Evolutionary conservation across 345 rosid genomes (phyloP).

Genomic region (Arabis alpina): DNA sequence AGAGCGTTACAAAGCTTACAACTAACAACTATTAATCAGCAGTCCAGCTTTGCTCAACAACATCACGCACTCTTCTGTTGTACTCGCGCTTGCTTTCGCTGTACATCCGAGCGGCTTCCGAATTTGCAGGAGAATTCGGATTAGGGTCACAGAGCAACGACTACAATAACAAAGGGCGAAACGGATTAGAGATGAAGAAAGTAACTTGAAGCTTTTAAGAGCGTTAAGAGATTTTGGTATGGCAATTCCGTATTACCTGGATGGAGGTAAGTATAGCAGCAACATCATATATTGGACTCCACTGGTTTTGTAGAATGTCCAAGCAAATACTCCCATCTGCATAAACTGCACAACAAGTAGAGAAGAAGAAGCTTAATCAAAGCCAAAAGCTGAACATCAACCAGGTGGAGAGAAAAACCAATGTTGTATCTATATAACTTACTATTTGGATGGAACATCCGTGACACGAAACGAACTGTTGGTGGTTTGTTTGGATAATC

Average conservation of each 20-base stretch:
- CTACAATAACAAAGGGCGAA: constrained; percentile 38
- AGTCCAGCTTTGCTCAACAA: constrained; percentile 83
- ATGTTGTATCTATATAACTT: constrained; percentile 35
- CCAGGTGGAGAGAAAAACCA: background rate
- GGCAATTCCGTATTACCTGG: constrained; percentile 56
- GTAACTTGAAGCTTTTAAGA: background rate
- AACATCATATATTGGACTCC: constrained; percentile 98
- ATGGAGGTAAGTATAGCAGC: constrained; percentile 97
- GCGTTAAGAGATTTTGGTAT: background rate
- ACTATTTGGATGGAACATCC: constrained; percentile 77
- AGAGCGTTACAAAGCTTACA: constrained; percentile 37
- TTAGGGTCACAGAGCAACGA: constrained; percentile 85
- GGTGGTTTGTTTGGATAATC: constrained; percentile 79
- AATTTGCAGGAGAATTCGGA: constrained; percentile 87
- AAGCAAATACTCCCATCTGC: constrained; percentile 98
- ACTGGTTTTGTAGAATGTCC: constrained; percentile 94
- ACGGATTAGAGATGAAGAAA: constrained; percentile 13
- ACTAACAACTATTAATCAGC: constrained; percentile 54
- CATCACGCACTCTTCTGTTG: constrained; percentile 72
- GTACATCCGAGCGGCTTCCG: constrained; percentile 83
- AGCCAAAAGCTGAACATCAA: background rate
- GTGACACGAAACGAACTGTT: constrained; percentile 65
- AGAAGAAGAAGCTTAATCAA: constrained; percentile 3
- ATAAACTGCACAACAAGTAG: constrained; percentile 60
- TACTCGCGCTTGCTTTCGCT: constrained; percentile 80